Conservation (phyloP, 176 grass and related monocot genomes). For the Aegilops umbellulata region DNA sequence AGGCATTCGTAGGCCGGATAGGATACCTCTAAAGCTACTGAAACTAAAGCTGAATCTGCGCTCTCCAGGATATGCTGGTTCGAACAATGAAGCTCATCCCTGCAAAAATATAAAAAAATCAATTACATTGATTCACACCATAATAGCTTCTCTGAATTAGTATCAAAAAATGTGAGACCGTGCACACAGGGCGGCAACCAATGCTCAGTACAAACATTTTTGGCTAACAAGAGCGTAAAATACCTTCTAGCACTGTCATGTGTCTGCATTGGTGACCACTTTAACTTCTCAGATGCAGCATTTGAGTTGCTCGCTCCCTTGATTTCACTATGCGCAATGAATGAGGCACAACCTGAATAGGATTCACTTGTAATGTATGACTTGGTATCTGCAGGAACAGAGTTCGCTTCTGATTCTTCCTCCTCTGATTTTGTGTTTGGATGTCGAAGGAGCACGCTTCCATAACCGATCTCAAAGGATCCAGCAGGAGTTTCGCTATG, state of each 20-base stretch:
- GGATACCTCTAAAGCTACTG: slow-evolving; percentile 42
- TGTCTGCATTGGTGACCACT: slow-evolving; percentile 19
- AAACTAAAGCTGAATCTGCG: slow-evolving; percentile 45
- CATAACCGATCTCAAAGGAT: slow-evolving; percentile 85
- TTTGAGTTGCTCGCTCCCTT: slow-evolving; percentile 34
- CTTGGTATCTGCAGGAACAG: slow-evolving; percentile 67
- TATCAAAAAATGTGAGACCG: background rate
- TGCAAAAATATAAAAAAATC: slow-evolving; percentile 25
- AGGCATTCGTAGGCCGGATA: background rate
- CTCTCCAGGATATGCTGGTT: slow-evolving; percentile 44
- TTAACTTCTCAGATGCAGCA: slow-evolving; percentile 18
- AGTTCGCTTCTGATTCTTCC: slow-evolving; percentile 92
- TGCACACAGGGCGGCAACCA: background rate
- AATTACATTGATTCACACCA: slow-evolving; percentile 3
- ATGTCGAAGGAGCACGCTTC: slow-evolving; percentile 70
- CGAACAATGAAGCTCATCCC: slow-evolving; percentile 39
- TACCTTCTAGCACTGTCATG: slow-evolving; percentile 52
- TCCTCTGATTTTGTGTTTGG: slow-evolving; percentile 63
- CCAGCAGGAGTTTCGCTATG: slow-evolving; percentile 57
- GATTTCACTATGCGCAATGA: slow-evolving; percentile 47
- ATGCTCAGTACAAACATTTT: background rate
- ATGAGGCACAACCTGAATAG: slow-evolving; percentile 39
- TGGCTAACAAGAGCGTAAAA: background rate
- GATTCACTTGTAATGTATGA: slow-evolving; percentile 56
- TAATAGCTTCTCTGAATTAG: background rate